Evolutionary conservation across 805 yeast genomes (phyloP), one percentile per base, ranked within the genome.

Genomic region (Saccharomycopsis sp.): DNA sequence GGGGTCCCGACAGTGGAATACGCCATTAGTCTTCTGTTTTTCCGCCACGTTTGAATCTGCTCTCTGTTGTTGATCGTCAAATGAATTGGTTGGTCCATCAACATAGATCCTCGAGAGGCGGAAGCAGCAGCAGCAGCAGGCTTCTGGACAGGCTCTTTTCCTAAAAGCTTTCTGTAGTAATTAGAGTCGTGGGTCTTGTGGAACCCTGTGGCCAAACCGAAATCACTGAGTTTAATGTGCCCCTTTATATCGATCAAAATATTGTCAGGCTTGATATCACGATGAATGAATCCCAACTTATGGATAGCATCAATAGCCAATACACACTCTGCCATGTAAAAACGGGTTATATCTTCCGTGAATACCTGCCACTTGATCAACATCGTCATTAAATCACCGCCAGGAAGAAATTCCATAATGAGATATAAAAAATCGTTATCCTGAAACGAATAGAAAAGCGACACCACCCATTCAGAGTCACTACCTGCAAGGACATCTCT

Each of bases 241-340:
- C 89, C 89, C 24, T 81, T 71, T 63, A 86, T 87, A 70, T 89
- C 97, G 64, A 89, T 89, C 68, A 89, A 78, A 58, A 89, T 92
- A 68, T 94, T 94, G 76, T 94, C 99, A 0, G 99, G 99, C 72
- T 94, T 94, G 67, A 94, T 94, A 71, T 94, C 99, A 73, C 99
- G 81, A 72, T 94, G 99, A 67, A 94, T 94, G 69, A 91, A 91
- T 0, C 97, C 97, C 41, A 91, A 76, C 70, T 88, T 88, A 73
- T 91, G 97, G 64, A 91, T 85, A 2, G 96, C 97, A 68, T 91
- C 97, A 59, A 91, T 91, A 2, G 97, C 97, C 66, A 91, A 78
- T 12, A 91, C 96, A 77, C 97, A 91, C 71, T 91, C 97, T 1
- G 97, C 97, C 85, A 91, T 90, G 71, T 91, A 91, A 70, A 91